Conservation (phyloP, 805 yeast species). For the Metschnikowia rubicola region DNA sequence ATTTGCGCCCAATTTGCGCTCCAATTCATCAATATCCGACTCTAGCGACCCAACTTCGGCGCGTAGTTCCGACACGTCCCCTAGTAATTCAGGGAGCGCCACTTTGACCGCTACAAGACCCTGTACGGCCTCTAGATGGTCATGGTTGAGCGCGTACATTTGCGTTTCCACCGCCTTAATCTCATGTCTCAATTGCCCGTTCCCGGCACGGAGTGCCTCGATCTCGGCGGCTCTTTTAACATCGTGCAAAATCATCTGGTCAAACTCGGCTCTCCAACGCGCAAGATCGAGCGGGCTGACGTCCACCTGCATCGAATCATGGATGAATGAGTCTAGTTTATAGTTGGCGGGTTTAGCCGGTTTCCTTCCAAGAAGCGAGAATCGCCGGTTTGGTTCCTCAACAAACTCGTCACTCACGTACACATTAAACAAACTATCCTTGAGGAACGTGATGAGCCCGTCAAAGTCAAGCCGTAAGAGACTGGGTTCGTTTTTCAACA, state of each 20-base stretch:
- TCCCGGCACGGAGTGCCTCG: slow-evolving; percentile 54
- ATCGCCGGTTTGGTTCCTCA: slow-evolving; percentile 14
- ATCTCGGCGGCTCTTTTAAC: slow-evolving; percentile 61
- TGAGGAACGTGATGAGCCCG: slow-evolving; percentile 67
- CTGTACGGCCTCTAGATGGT: slow-evolving; percentile 84
- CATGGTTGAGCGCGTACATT: slow-evolving; percentile 66
- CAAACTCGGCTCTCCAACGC: slow-evolving; percentile 71
- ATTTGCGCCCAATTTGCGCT: slow-evolving; percentile 29
- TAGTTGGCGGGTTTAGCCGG: slow-evolving; percentile 30
- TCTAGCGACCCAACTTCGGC: slow-evolving; percentile 37
- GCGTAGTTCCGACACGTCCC: slow-evolving; percentile 64
- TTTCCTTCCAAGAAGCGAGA: slow-evolving; percentile 23
- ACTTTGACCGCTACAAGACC: slow-evolving; percentile 80
- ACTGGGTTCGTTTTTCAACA: slow-evolving; percentile 61
- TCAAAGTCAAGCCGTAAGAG: slow-evolving; percentile 70
- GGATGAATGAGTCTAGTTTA: slow-evolving; percentile 69
- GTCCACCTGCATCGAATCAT: slow-evolving; percentile 71
- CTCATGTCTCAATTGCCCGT: slow-evolving; percentile 70
- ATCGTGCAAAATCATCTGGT: slow-evolving; percentile 67
- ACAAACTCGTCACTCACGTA: slow-evolving; percentile 49
- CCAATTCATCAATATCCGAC: slow-evolving; percentile 38
- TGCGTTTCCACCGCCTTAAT: slow-evolving; percentile 70
- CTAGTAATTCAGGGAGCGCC: slow-evolving; percentile 66
- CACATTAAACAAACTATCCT: slow-evolving; percentile 71
- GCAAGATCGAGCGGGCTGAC: slow-evolving; percentile 69